Base-by-base conservation (phyloP, 2,329 filamentous ascomycete species). In the Calonectria honghensis region DNA sequence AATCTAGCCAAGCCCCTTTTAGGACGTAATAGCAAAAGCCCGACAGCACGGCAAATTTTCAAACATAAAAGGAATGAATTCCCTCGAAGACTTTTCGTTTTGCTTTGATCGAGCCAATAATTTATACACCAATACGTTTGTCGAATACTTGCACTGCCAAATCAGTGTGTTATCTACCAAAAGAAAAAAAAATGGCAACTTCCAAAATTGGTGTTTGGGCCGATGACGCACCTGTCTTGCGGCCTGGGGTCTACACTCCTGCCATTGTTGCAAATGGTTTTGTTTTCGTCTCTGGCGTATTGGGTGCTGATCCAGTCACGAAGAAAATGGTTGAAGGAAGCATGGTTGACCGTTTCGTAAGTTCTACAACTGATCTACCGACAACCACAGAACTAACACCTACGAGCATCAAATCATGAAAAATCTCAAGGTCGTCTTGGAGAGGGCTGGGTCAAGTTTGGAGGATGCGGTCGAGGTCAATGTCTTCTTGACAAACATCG, bases 281-380 rank as follows among this genome's bases (percentile, higher is more conserved):
- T 18, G 57, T 61, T 14, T 61, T 61, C 20, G 57, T 61, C 7
- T 61, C 57, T 4, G 57, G 57, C 6, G 35, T 61, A 18, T 41
- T 61, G 35, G 57, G 57, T 24, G 35, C 57, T 2, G 57, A 61
- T 24, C 57, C 57, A 41, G 6, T 29, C 1, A 61, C 57, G 3
- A 41, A 61, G 11, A 14, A 41, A 16, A 41, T 61, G n/a, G 31
- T 61, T n/a, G n/a, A 61, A 24, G 57, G 35, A 1, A 41, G 35
- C n/a, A 61, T 61, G 57, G 18, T 61, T 3, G 57, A 61, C 24
- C 57, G 57, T 5, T 61, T 39, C n/a, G 57, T 61, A 27, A 39
- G 35, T 27, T 1, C 27, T n/a, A 10, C 32, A 35, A 35, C 2
- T 11, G 32, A 10, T 35, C 32, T 7, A 35, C 10, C 32, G 11